Percentiles rank a stretch among this genome's conserved stretches.
Evolutionary conservation across 345 rosid species (phyloP).

Genomic region (Gossypium bickii): DNA sequence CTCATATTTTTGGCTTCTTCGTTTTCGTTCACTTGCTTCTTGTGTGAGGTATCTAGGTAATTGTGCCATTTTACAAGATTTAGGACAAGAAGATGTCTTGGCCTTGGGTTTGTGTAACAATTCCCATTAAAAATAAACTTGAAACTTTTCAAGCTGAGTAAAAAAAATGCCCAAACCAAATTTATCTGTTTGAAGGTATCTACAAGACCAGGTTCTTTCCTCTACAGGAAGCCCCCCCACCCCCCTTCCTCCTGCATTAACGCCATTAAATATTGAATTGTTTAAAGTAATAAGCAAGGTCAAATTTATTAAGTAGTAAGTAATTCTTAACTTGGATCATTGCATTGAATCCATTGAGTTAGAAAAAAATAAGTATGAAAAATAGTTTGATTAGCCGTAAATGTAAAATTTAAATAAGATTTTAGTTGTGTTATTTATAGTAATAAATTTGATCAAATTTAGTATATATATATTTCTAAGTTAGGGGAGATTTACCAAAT

Average conservation of each 20-base stretch:
- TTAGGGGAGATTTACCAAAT: too few species aligned
- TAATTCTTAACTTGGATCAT: background rate
- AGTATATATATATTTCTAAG: too few species aligned
- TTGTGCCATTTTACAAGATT: slow-evolving; percentile 12
- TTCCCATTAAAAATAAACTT: background rate
- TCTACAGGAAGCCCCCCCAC: background rate
- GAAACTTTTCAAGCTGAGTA: background rate
- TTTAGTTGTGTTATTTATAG: too few species aligned
- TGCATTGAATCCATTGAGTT: slow-evolving; percentile 8
- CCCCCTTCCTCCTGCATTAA: background rate
- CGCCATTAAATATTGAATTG: background rate
- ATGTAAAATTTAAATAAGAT: too few species aligned
- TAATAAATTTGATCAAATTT: too few species aligned
- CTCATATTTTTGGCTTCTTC: background rate
- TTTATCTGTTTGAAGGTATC: slow-evolving; percentile 18
- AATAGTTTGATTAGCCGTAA: too few species aligned
- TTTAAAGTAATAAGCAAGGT: background rate
- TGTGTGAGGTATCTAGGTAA: slow-evolving; percentile 7
- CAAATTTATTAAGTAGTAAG: background rate
- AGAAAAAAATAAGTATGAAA: too few species aligned
- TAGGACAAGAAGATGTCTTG: slow-evolving; percentile 5
- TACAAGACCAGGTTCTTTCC: slow-evolving; percentile 6
- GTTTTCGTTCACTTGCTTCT: background rate
- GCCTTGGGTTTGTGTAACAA: background rate
- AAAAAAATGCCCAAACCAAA: background rate